Evolutionary conservation across 2,329 filamentous ascomycete genomes (phyloP).

Genomic region (Trichoderma sp.): DNA sequence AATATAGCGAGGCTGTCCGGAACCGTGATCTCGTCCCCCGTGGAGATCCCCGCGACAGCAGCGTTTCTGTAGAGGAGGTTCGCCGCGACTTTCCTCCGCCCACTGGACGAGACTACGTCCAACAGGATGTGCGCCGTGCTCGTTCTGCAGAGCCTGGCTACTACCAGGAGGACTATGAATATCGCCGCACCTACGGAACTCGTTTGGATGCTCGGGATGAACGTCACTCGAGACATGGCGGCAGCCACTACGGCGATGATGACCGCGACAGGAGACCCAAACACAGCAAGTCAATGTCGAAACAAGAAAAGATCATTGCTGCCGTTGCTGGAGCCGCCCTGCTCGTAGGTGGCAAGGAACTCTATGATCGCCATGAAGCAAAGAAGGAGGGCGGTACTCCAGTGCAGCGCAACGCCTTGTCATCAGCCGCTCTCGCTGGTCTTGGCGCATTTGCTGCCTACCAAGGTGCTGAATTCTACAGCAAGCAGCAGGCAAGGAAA

Average conservation of each 20-base stretch:
- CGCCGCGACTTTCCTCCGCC: constrained; percentile 82
- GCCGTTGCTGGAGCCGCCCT: constrained; percentile 67
- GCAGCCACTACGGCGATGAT: constrained; percentile 62
- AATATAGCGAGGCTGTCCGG: constrained; percentile 45
- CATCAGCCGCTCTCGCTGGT: constrained; percentile 64
- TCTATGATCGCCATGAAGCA: constrained; percentile 66
- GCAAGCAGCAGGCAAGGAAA: constrained; percentile 62
- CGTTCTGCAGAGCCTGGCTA: constrained; percentile 65
- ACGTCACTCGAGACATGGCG: constrained; percentile 50
- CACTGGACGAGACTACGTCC: constrained; percentile 45
- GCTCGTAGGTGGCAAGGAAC: constrained; percentile 67
- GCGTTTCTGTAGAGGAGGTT: constrained; percentile 78
- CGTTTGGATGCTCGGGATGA: constrained; percentile 46
- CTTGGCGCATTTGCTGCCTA: constrained; percentile 68
- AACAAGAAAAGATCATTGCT: constrained; percentile 69
- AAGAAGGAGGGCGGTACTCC: constrained; percentile 52
- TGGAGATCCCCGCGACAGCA: constrained; percentile 63
- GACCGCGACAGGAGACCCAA: constrained; percentile 47
- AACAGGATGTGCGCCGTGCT: constrained; percentile 59
- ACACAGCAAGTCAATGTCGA: constrained; percentile 47
- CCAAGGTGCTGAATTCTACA: constrained; percentile 65
- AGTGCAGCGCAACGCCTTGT: constrained; percentile 61
- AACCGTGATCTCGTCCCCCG: constrained; percentile 61
- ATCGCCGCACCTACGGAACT: constrained; percentile 54
- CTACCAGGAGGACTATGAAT: constrained; percentile 59